Conservation (phyloP, 1,139 yeast species). For the Kodamaea derodonti region DNA sequence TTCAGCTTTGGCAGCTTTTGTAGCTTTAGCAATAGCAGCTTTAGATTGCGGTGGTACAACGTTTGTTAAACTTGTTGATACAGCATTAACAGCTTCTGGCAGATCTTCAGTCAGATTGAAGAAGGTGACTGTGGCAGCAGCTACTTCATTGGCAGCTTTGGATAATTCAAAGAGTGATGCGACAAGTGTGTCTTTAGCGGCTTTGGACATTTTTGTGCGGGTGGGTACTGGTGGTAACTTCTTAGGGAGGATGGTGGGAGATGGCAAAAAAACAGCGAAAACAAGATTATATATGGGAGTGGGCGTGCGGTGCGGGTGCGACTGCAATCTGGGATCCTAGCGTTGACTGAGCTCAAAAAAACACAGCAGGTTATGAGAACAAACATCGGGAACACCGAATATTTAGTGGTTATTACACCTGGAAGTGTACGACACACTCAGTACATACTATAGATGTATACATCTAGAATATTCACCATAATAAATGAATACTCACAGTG, state of each 20-base stretch:
- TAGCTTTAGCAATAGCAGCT: constrained; percentile 2
- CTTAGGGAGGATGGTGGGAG: constrained; percentile 1
- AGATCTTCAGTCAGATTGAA: constrained; percentile 50
- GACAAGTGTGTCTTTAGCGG: constrained; percentile 54
- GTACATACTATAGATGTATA: no score
- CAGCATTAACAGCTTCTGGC: constrained; percentile 27
- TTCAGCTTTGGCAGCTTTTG: constrained; percentile 11
- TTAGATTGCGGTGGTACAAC: not conserved
- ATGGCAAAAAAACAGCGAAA: constrained; percentile 6
- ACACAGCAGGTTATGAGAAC: no score
- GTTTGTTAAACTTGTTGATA: not conserved
- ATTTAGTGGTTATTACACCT: no score
- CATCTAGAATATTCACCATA: no score
- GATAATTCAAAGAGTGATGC: constrained; percentile 76
- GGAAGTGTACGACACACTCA: no score
- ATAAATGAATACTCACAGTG: no score
- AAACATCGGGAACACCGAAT: no score
- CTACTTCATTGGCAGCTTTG: constrained; percentile 77
- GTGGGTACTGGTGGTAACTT: constrained; percentile 4
- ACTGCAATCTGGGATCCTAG: no score
- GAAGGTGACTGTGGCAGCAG: constrained; percentile 71
- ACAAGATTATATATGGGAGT: constrained; percentile 2
- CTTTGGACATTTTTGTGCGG: constrained; percentile 28
- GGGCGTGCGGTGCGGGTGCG: no score
- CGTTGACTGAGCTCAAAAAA: no score